phyloP scores from a whole-genome alignment of 2,329 filamentous ascomycete genomes.

The Davidsoniella eucalypti region DNA sequence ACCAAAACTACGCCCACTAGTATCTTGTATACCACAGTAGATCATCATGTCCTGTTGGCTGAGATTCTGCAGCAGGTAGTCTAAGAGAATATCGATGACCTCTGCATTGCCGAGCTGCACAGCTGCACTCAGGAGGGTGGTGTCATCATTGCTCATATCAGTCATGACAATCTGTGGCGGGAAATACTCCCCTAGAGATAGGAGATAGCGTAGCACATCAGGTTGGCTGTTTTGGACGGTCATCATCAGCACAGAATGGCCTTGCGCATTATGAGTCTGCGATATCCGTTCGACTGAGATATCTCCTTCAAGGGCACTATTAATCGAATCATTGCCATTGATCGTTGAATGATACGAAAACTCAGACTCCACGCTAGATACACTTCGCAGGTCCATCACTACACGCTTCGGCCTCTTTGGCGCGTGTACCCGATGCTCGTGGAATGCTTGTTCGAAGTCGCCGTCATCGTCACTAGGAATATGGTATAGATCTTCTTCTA shows the following conservation, averaged over 20 bases:
- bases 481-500: not conserved
- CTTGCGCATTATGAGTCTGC: constrained; percentile 51
- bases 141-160: constrained; percentile 79
- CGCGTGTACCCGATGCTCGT: constrained; percentile 14
- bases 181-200: constrained; percentile 64
- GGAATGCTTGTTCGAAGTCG: constrained; percentile 11
- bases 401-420: constrained; percentile 56
- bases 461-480: constrained; percentile 18
- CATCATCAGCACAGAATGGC: constrained; percentile 83
- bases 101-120: constrained; percentile 67
- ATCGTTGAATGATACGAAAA: constrained; percentile 69
- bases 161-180: constrained; percentile 53
- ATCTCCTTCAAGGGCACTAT: constrained; percentile 65
- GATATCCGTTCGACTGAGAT: constrained; percentile 65
- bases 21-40: constrained; percentile 66
- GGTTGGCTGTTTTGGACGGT: constrained; percentile 57
- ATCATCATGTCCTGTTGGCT: constrained; percentile 38
- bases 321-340: constrained; percentile 57
- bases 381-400: constrained; percentile 74
- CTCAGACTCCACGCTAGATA: constrained; percentile 64
- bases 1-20: constrained; percentile 73
- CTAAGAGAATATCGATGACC: constrained; percentile 58
- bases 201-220: constrained; percentile 60
- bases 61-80: constrained; percentile 45
- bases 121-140: constrained; percentile 75